Evolutionary conservation across 129 eudicot genomes (phyloP).

Genomic region (Helichrysum umbraculigerum): DNA sequence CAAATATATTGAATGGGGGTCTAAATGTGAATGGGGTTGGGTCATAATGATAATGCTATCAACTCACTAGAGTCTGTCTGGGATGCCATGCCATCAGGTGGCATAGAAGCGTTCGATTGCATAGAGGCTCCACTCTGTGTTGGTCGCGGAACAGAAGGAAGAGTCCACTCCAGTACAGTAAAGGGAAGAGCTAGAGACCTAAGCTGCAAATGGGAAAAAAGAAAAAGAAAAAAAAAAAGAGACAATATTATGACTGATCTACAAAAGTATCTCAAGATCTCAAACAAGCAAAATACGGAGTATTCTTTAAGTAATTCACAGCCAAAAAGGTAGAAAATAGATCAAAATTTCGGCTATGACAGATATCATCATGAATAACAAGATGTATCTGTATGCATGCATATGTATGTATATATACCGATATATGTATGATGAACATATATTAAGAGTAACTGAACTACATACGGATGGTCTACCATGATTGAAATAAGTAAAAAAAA

Average conservation of each 20-base stretch:
- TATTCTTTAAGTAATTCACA: not conserved
- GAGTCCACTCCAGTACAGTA: slow-evolving; percentile 97
- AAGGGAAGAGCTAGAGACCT: slow-evolving; percentile 99
- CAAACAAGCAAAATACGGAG: not conserved
- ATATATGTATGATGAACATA: not conserved
- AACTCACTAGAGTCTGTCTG: slow-evolving; percentile 72
- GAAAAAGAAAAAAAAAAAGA: slow-evolving; percentile 10
- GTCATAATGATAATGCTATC: slow-evolving; percentile 16
- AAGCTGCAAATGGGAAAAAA: slow-evolving; percentile 51
- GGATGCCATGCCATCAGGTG: slow-evolving; percentile 38
- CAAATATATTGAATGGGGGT: not conserved
- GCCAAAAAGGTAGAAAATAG: not conserved
- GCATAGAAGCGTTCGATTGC: slow-evolving; percentile 42
- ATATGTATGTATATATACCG: not conserved
- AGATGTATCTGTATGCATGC: not conserved
- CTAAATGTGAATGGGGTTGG: not conserved
- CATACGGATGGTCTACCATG: not conserved
- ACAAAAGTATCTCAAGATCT: slow-evolving; percentile 13
- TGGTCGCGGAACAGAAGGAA: slow-evolving; percentile 95
- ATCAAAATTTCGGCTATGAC: not conserved
- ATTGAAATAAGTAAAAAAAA: not conserved
- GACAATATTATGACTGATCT: slow-evolving; percentile 18
- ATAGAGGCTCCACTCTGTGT: slow-evolving; percentile 53
- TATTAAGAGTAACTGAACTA: not conserved
- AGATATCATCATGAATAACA: not conserved